Evolutionary conservation across 768 basidiomycete species (phyloP).

Genomic region (Trametopsis cervina): DNA sequence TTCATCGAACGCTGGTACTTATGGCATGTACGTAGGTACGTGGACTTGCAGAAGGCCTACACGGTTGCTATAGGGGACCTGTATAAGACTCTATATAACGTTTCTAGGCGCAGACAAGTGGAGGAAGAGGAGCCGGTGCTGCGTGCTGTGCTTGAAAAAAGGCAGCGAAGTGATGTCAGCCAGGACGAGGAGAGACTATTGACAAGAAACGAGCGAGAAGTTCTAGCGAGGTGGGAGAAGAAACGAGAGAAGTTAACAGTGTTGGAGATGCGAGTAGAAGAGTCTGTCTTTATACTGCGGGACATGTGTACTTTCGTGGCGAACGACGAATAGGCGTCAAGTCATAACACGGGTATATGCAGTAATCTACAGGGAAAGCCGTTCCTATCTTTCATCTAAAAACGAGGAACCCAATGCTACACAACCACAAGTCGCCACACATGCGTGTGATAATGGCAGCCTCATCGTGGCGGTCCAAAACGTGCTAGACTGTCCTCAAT

Average conservation of each 20-base stretch:
- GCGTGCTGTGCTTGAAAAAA: constrained; percentile 71
- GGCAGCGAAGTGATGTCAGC: constrained; percentile 78
- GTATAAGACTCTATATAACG: constrained; percentile 90
- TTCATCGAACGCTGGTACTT: neutral
- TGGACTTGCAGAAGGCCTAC: constrained; percentile 81
- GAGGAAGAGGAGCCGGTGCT: constrained; percentile 65
- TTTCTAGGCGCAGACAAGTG: constrained; percentile 61
- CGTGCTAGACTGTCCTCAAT: too few relatives aligned
- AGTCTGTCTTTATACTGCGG: constrained; percentile 82
- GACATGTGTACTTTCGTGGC: constrained; percentile 56
- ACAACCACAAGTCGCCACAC: too few relatives aligned
- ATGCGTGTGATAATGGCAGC: too few relatives aligned
- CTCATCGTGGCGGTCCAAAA: too few relatives aligned
- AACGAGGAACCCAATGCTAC: too few relatives aligned
- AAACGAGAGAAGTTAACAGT: constrained; percentile 70
- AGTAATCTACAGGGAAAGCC: neutral
- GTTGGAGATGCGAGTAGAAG: constrained; percentile 81
- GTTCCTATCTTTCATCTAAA: too few relatives aligned
- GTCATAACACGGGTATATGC: neutral
- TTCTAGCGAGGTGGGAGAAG: constrained; percentile 65
- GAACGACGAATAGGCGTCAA: constrained; percentile 34
- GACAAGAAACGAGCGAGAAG: constrained; percentile 68
- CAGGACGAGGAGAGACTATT: constrained; percentile 59
- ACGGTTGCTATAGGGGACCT: constrained; percentile 67
- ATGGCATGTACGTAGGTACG: constrained; percentile 54